Evolutionary conservation across 805 yeast species (phyloP), one percentile per base, ranked within the genome.

Genomic region (Candida montana): DNA sequence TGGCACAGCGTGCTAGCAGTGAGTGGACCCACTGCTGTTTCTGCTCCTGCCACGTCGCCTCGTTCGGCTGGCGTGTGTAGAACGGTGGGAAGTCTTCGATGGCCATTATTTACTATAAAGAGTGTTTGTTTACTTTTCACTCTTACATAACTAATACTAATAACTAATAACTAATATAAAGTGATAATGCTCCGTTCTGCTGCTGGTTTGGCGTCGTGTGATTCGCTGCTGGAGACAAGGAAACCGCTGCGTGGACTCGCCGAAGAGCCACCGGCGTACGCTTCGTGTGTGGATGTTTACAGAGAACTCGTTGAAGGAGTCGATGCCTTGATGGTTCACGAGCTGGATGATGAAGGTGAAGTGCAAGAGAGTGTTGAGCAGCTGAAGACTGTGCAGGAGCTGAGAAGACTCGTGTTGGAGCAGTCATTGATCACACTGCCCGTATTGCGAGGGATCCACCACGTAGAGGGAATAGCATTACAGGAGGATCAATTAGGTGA

Each of bases 41-140:
- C 61, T 91, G 99, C 10, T 87, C 80, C 24, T 74, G 71, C 67
- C 85, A 77, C 2, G 93, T 82, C 10, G 84, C 77, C 29, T 79
- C 74, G 53, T 91, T 90, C 18, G 93, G 89, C 63, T 91, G 99
- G 46, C 78, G 72, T 8, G 98, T 93, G 65, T 79, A 91, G 51
- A 91, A 77, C 0, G 99, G 99, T 6, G 97, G 97, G 61, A 89
- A 91, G 30, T 77, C 68, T 41, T 37, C 40, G 6, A 37, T 37
- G 24, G 24, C 24, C 24, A 21, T 21, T 21, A 21, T n/a, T n/a
- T n/a, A n/a, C n/a, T n/a, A n/a, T n/a, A n/a, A n/a, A n/a, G n/a
- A n/a, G n/a, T n/a, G n/a, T n/a, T n/a, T n/a, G n/a, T n/a, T n/a
- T n/a, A n/a, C n/a, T n/a, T n/a, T n/a, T n/a, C n/a, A n/a, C n/a